A percentile compares a stretch with the other conserved stretches of the same genome.
Evolutionary conservation across 140 eudicot genomes (phyloP).

Genomic region (Cichorium intybus): DNA sequence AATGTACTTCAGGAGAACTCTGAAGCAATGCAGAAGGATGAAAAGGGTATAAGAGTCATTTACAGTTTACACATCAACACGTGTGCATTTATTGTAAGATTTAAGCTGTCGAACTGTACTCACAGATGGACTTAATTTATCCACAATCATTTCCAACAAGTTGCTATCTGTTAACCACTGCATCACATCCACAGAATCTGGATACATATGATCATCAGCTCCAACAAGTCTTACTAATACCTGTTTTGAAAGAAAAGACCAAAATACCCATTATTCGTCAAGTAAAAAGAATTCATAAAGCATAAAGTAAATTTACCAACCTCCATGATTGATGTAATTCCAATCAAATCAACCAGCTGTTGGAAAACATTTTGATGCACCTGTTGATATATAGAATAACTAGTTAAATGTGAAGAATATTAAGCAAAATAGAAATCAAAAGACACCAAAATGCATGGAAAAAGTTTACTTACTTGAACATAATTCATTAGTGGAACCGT

Average conservation of each 20-base stretch:
- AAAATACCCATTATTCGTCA: constrained; percentile 5
- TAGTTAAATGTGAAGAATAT: neutral
- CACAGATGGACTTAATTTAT: constrained; percentile 79
- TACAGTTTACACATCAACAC: no score
- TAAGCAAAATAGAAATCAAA: neutral
- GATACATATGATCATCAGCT: constrained; percentile 86
- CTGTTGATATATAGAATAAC: constrained; percentile 35
- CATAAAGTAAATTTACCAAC: constrained; percentile 31
- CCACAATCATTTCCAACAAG: constrained; percentile 93
- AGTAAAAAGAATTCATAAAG: neutral
- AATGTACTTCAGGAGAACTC: constrained; percentile 94
- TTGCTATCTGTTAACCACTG: constrained; percentile 97
- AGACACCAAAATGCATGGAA: neutral
- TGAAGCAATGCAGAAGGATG: no score
- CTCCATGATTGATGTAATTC: constrained; percentile 99
- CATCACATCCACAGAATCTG: constrained; percentile 78
- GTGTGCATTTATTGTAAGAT: no score
- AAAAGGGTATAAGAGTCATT: no score
- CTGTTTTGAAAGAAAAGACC: constrained; percentile 34
- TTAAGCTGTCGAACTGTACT: constrained; percentile 31
- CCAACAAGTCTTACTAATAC: constrained; percentile 93
- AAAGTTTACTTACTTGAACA: constrained; percentile 64
- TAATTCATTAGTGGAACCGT: constrained; percentile 80
- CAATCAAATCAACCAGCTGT: constrained; percentile 91
- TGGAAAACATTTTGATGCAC: constrained; percentile 77